Evolutionary conservation across 2,329 filamentous ascomycete genomes (phyloP), one percentile per base, ranked within the genome.

Genomic region (Penicillium italicum): DNA sequence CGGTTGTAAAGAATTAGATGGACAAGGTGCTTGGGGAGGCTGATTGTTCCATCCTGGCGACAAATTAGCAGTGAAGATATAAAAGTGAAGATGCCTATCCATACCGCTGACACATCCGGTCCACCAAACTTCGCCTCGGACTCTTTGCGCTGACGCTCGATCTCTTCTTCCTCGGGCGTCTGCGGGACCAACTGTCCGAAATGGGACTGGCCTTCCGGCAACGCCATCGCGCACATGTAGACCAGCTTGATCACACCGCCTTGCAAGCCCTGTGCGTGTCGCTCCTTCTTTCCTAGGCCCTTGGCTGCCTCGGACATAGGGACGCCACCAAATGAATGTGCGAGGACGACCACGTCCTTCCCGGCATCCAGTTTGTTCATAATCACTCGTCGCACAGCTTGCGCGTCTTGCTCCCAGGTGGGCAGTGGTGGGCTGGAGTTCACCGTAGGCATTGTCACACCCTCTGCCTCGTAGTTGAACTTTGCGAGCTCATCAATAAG

Each of bases 301-400:
- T 70, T 69, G 16, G 65, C 65, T 10, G 58, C 65, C 38, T 71
- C 69, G 8, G 65, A 66, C 62, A 69, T 64, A 8, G 66, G 56
- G 8, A 73, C 49, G 1, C 70, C 70, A 3, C 70, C 69, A 48
- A 72, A 73, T 8, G 70, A 73, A 49, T 73, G 70, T 7, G 59
- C 68, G 18, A 73, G 20, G 1, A 66, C 44, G 37, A 72, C 62
- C 24, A 73, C 67, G 9, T 70, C 63, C 40, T 64, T 66, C 11
- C 69, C 70, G 5, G 41, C 42, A 30, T 69, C 61, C 2, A 67
- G 48, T 36, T 61, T 59, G 36, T 55, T 48, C 33, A 64, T 49
- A 30, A 67, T 67, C 10, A 60, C 56, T 36, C 50, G 34, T 26
- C 64, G 65, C 22, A 67, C 52, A n/a, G 59, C 66, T 41, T 63